phyloP scores from a whole-genome alignment of 179 eudicot species.

The Heliamphora pulchella region DNA sequence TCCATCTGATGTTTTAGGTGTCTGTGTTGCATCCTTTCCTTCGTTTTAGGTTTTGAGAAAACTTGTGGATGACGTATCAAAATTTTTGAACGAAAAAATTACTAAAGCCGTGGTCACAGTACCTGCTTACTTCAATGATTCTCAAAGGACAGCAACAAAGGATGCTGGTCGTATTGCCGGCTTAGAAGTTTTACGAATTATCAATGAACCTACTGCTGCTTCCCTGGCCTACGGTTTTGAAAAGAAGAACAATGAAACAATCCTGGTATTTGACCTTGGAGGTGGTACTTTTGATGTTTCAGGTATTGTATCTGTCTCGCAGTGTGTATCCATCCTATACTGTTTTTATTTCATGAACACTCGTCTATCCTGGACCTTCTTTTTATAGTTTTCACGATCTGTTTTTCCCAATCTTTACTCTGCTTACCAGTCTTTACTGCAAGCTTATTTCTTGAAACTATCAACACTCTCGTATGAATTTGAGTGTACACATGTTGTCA shows the following conservation, averaged over 20 bases:
- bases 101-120: slow-evolving; percentile 93
- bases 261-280: slow-evolving; percentile 92
- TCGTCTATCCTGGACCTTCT: background rate
- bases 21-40: background rate
- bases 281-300: slow-evolving; percentile 99
- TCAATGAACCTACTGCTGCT: slow-evolving; percentile 97
- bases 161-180: slow-evolving; percentile 98
- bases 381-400: background rate
- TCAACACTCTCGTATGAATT: background rate
- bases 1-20: background rate
- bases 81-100: slow-evolving; percentile 82
- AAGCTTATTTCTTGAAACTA: background rate
- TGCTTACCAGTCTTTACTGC: background rate
- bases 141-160: slow-evolving; percentile 92
- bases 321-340: no score
- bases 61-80: slow-evolving; percentile 93
- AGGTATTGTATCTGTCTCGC: slow-evolving; percentile 37
- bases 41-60: slow-evolving; percentile 42
- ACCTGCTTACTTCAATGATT: slow-evolving; percentile 96
- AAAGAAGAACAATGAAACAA: slow-evolving; percentile 93
- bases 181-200: slow-evolving; percentile 81
- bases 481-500: background rate
- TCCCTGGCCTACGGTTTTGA: slow-evolving; percentile 96
- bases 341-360: background rate
- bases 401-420: background rate